These are phyloP conservation scores for Talaromyces funiculosus DNA, from an alignment of 2,329 filamentous ascomycete genomes.

Conservation along the genomic window DNA sequence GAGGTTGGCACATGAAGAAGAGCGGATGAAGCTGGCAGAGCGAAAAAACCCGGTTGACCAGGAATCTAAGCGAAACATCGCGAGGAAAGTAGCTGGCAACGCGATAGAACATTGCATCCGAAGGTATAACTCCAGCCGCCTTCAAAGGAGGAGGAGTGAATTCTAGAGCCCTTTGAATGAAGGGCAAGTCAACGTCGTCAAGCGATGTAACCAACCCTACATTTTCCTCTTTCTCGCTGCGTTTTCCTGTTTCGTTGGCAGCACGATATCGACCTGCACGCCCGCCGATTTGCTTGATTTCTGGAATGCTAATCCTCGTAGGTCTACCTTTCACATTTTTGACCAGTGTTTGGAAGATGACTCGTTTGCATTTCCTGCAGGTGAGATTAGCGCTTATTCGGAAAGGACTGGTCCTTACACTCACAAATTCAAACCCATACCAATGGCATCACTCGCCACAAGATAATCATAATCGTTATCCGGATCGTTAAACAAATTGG, in stretches of 20 bases:
- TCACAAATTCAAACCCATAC: conserved; percentile 92
- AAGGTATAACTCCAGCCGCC: conserved; percentile 69
- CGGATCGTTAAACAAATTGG: conserved; percentile 87
- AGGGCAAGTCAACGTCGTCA: conserved; percentile 60
- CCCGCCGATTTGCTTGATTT: conserved; percentile 92
- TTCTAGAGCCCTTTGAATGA: conserved; percentile 59
- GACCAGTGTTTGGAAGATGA: conserved; percentile 73
- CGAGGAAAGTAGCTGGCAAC: conserved; percentile 79
- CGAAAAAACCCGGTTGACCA: conserved; percentile 69
- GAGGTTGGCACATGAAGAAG: conserved; percentile 65
- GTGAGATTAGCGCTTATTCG: conserved; percentile 15
- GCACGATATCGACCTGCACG: conserved; percentile 81
- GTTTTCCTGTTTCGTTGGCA: conserved; percentile 50
- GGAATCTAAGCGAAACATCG: conserved; percentile 74
- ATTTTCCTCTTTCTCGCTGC: conserved; percentile 25
- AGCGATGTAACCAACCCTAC: conserved; percentile 75
- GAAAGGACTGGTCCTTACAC: conserved; percentile 19
- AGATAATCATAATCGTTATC: conserved; percentile 93
- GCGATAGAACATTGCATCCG: conserved; percentile 62
- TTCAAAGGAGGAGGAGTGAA: conserved; percentile 60
- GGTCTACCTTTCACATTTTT: conserved; percentile 63
- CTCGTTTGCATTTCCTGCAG: conserved; percentile 67
- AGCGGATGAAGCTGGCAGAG: conserved; percentile 57
- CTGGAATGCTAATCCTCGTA: conserved; percentile 60
- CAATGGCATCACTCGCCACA: conserved; percentile 91